Conservation (phyloP, 192 early-diverging fungal species). For the Martensiomyces pterosporus region DNA sequence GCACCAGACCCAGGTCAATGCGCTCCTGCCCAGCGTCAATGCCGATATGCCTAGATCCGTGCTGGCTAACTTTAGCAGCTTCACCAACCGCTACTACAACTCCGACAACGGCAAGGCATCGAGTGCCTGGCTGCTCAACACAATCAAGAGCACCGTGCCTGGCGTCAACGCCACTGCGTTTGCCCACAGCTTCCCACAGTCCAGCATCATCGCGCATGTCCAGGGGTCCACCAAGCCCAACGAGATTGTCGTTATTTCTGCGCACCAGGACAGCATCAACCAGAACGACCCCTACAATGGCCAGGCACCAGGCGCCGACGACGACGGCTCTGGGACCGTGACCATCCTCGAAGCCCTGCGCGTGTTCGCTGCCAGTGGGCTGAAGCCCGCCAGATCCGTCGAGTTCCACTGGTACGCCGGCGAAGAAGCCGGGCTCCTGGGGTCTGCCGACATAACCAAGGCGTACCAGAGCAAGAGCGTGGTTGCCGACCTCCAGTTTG, state of each 20-base stretch:
- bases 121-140: slow-evolving; percentile 55
- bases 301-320: slow-evolving; percentile 68
- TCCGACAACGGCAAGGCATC: slow-evolving; percentile 55
- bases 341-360: slow-evolving; percentile 81
- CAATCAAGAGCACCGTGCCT: slow-evolving; percentile 26
- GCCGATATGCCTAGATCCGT: slow-evolving; percentile 56
- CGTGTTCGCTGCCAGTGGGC: slow-evolving; percentile 55
- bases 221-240: slow-evolving; percentile 18
- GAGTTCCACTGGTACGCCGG: slow-evolving; percentile 92
- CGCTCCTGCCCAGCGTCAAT: slow-evolving; percentile 55
- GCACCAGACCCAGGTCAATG: slow-evolving; percentile 54
- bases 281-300: slow-evolving; percentile 64
- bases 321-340: slow-evolving; percentile 82
- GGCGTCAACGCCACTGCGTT: slow-evolving; percentile 2
- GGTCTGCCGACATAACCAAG: slow-evolving; percentile 72
- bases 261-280: slow-evolving; percentile 86
- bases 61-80: slow-evolving; percentile 66
- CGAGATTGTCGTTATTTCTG: slow-evolving; percentile 72
- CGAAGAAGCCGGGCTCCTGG: slow-evolving; percentile 86
- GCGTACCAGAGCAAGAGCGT: slow-evolving; percentile 60
- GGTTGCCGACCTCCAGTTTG: slow-evolving; percentile 75
- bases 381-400: slow-evolving; percentile 64
- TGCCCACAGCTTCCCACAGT: slow-evolving; percentile 22
- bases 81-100: slow-evolving; percentile 84
- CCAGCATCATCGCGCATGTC: slow-evolving; percentile 13